phyloP scores from a whole-genome alignment of 2,329 filamentous ascomycete genomes.

The Colletotrichum agaves region DNA sequence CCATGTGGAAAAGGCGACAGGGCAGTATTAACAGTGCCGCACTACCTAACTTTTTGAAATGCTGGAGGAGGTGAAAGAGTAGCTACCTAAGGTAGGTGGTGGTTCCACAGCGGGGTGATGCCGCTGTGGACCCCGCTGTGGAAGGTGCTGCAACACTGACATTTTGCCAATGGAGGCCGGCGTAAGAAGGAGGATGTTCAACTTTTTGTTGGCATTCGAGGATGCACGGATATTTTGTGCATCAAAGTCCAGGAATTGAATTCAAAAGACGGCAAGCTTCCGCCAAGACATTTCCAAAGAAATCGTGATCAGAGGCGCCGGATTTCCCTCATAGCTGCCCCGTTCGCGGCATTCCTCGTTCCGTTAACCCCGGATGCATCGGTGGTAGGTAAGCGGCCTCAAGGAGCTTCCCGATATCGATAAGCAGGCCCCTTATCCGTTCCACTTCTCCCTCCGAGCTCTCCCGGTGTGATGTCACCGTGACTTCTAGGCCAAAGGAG shows the following conservation, averaged over 20 bases:
- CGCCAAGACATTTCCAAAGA: no score
- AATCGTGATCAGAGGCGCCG: no score
- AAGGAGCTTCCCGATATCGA: not conserved
- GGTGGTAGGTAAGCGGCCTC: conserved; percentile 11
- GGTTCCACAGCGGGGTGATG: conserved; percentile 14
- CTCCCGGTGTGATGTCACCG: conserved; percentile 26
- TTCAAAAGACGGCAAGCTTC: no score
- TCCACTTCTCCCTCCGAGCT: not conserved
- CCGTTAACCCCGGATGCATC: not conserved
- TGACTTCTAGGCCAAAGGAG: not conserved
- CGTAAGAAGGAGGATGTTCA: no score
- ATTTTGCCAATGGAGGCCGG: not conserved
- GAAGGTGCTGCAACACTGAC: not conserved
- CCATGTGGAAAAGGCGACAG: no score
- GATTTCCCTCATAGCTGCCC: not conserved
- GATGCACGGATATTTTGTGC: no score
- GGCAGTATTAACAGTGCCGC: no score
- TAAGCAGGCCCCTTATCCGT: conserved; percentile 5
- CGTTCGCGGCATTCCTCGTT: not conserved
- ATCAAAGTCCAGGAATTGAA: no score
- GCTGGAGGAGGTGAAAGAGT: no score
- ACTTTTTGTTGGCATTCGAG: no score
- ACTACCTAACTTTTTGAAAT: no score
- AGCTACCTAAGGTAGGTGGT: no score
- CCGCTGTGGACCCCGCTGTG: not conserved